Conservation (phyloP, 306 rosid genomes). For the Cicer bijugum region DNA sequence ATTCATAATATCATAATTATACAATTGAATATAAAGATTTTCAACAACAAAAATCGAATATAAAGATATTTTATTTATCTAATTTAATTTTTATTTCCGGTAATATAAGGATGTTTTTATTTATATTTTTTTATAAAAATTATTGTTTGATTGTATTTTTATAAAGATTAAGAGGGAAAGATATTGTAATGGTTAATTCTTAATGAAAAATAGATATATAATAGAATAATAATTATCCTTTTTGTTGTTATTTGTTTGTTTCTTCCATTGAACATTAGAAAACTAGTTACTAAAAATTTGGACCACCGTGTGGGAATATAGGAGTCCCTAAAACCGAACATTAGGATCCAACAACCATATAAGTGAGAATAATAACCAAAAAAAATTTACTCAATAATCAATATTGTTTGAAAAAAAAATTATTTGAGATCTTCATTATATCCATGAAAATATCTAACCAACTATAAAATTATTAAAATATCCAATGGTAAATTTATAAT, state of each 20-base stretch:
- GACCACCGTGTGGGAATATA: not conserved
- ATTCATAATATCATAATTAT: too few species aligned
- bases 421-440: not conserved
- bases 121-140: not conserved
- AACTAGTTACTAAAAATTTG: slow-evolving; percentile 8
- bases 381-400: not conserved
- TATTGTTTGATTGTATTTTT: not conserved
- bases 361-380: too few species aligned
- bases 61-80: not conserved
- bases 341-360: slow-evolving; percentile 7
- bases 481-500: not conserved
- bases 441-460: not conserved
- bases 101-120: not conserved
- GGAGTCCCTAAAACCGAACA: not conserved
- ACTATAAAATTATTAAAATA: not conserved
- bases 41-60: not conserved
- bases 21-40: too few species aligned
- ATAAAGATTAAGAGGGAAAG: not conserved
- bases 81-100: not conserved
- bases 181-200: not conserved
- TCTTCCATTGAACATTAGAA: slow-evolving; percentile 7
- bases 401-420: not conserved
- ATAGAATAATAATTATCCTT: too few species aligned
- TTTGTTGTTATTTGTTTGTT: slow-evolving; percentile 6
- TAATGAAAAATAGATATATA: not conserved